Conservation (phyloP, 371 early-diverging fungal genomes). For the Saksenaea oblongispora region DNA sequence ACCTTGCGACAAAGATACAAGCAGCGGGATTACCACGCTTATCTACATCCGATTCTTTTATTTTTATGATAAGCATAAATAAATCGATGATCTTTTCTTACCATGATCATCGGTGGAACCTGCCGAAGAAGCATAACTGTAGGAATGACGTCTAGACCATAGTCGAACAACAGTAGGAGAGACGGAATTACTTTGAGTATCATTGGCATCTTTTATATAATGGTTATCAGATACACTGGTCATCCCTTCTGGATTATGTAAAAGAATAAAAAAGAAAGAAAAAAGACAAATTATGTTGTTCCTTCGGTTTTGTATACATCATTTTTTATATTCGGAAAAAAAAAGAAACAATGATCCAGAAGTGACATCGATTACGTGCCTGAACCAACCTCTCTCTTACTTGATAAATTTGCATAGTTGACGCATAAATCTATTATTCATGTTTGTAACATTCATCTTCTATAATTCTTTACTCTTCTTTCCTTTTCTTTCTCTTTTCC, state of each 20-base stretch:
- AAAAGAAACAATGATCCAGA: background rate
- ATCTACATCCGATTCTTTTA: conserved; percentile 5
- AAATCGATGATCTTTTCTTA: background rate
- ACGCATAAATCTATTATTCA: too few species aligned
- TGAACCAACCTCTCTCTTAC: too few species aligned
- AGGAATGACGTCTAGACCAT: background rate
- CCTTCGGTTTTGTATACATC: background rate
- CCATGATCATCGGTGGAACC: background rate
- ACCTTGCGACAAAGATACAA: conserved; percentile 64
- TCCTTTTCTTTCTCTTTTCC: too few species aligned
- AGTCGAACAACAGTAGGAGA: too few species aligned
- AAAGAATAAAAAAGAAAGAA: background rate
- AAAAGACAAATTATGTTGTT: background rate
- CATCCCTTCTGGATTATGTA: too few species aligned
- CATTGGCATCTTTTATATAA: too few species aligned
- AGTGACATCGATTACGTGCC: background rate
- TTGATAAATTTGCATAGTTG: too few species aligned
- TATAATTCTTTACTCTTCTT: too few species aligned
- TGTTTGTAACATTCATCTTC: too few species aligned
- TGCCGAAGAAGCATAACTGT: background rate
- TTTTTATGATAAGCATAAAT: background rate
- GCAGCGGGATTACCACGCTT: conserved; percentile 46
- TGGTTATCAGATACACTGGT: too few species aligned
- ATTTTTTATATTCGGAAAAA: background rate
- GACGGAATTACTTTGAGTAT: too few species aligned